These are phyloP conservation scores for Phytophthora quininea DNA, from an alignment of 352 stramenopile species.

Conservation along the genomic window DNA sequence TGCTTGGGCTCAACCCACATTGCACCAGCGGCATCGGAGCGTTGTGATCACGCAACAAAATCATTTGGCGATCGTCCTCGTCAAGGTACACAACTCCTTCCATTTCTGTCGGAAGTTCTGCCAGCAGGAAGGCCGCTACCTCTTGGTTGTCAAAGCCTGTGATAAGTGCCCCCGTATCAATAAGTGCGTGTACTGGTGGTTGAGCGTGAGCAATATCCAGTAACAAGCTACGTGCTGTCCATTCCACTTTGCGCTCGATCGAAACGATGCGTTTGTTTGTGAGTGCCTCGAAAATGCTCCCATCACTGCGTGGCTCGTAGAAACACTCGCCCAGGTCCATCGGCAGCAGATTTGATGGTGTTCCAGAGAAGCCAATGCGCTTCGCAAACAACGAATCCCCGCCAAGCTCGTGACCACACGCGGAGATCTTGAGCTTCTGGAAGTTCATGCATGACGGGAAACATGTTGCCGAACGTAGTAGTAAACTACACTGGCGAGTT, in stretches of 20 bases:
- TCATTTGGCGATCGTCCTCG: constrained; percentile 89
- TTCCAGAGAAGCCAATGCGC: constrained; percentile 99
- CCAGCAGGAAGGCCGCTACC: constrained; percentile 85
- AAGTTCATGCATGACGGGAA: constrained; percentile 99
- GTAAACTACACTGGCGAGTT: constrained; percentile 94
- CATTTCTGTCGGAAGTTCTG: constrained; percentile 74
- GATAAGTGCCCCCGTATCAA: constrained; percentile 92
- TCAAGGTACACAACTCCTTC: constrained; percentile 94
- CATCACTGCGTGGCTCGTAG: constrained; percentile 98
- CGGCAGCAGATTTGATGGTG: constrained; percentile 98
- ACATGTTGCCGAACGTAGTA: constrained; percentile 99
- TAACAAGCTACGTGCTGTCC: constrained; percentile 74
- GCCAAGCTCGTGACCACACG: constrained; percentile 99
- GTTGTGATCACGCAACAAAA: constrained; percentile 95
- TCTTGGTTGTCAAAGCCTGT: constrained; percentile 91
- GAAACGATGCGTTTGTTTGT: constrained; percentile 93
- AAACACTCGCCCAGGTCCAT: constrained; percentile 98
- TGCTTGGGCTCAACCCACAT: constrained; percentile 82
- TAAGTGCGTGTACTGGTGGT: constrained; percentile 86
- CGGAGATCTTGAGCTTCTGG: constrained; percentile 98
- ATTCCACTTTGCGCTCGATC: constrained; percentile 85
- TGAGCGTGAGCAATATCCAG: constrained; percentile 78
- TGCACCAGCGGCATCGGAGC: constrained; percentile 93
- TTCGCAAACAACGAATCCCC: constrained; percentile 98
- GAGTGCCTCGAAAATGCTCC: constrained; percentile 97